These are phyloP conservation scores for Aspergillus thermomutatus DNA, from an alignment of 2,329 filamentous ascomycete species.

Conservation along the genomic window DNA sequence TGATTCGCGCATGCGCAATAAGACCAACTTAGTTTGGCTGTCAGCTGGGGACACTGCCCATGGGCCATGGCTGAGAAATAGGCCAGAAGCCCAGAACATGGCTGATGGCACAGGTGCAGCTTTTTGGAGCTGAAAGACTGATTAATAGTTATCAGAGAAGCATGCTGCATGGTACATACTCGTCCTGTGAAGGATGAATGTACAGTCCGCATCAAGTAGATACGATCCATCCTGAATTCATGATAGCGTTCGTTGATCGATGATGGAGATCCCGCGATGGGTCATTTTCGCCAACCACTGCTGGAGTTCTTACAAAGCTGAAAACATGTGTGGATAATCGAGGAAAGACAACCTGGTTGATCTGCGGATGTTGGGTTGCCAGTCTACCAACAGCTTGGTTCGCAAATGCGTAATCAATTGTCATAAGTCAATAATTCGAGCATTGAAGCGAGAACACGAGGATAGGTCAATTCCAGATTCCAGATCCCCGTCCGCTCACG, in stretches of 20 bases:
- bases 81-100: not conserved
- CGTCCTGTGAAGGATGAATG: not conserved
- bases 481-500: not conserved
- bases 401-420: not conserved
- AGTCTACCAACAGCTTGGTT: not conserved
- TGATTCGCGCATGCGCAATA: slow-evolving; percentile 1
- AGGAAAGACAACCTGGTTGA: too few species aligned
- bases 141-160: not conserved
- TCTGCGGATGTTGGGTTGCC: not conserved
- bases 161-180: not conserved
- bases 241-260: not conserved
- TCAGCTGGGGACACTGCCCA: not conserved
- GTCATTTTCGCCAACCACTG: not conserved
- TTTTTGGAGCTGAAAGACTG: not conserved
- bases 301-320: not conserved
- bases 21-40: not conserved
- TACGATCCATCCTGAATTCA: not conserved
- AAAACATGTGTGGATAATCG: not conserved
- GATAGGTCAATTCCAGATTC: not conserved
- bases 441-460: not conserved
- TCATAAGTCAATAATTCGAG: not conserved
- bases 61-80: not conserved
- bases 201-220: not conserved
- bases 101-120: not conserved
- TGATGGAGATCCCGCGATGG: not conserved